phyloP scores from a whole-genome alignment of 441 rosid species.

The Populus hybrid region DNA sequence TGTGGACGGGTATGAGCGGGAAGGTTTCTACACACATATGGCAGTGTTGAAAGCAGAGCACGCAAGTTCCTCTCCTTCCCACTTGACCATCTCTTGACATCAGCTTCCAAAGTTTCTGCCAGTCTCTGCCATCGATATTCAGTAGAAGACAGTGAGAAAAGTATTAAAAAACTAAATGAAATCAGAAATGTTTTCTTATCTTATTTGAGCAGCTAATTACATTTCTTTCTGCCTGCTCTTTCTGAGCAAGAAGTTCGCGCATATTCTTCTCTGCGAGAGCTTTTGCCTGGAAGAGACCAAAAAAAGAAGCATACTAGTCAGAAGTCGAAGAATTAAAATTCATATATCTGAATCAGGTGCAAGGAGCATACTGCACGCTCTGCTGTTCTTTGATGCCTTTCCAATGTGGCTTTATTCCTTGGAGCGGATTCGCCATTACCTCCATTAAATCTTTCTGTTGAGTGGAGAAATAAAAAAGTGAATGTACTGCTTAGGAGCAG shows the following conservation, averaged over 20 bases:
- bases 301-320: slow-evolving; percentile 8
- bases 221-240: slow-evolving; percentile 91
- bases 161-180: background rate
- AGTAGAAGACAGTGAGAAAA: slow-evolving; percentile 17
- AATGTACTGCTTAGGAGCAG: slow-evolving; percentile 12
- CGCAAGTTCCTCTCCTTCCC: slow-evolving; percentile 92
- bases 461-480: slow-evolving; percentile 26
- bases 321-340: slow-evolving; percentile 6
- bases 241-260: slow-evolving; percentile 80
- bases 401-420: slow-evolving; percentile 57
- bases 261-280: slow-evolving; percentile 94
- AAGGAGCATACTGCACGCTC: slow-evolving; percentile 71
- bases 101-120: slow-evolving; percentile 26
- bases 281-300: slow-evolving; percentile 64
- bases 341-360: background rate
- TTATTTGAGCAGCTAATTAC: slow-evolving; percentile 36
- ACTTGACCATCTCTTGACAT: slow-evolving; percentile 83
- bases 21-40: slow-evolving; percentile 50
- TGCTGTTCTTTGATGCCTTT: slow-evolving; percentile 74
- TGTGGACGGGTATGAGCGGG: background rate
- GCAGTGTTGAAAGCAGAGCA: slow-evolving; percentile 86
- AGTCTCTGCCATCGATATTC: slow-evolving; percentile 52
- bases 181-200: background rate
- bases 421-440: slow-evolving; percentile 52
- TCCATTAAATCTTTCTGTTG: slow-evolving; percentile 33